Evolutionary conservation across 1,284 basidiomycete species (phyloP), one percentile per base, ranked within the genome.

Genomic region (Omphalotus olearius): DNA sequence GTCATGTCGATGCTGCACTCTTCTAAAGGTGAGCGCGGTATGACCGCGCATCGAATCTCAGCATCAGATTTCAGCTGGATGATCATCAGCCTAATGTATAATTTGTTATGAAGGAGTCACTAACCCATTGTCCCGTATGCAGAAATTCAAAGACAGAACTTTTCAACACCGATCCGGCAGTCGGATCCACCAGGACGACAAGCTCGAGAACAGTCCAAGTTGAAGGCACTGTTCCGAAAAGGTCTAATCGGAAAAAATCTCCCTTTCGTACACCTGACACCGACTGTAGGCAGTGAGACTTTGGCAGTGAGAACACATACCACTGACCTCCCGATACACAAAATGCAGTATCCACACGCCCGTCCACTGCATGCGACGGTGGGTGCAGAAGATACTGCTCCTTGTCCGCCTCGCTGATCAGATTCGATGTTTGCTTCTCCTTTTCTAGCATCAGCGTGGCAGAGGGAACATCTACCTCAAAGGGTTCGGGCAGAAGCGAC

Each of bases 331-430:
- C 53, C 20, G 65, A 60, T 60, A 80, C 80, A 40, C 68, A 67
- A 58, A 85, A 86, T 2, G 65, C 70, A 33, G 80, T 83, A 6
- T 64, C 62, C 0, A 62, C 51, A 17, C 68, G 60, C 13, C 75
- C 73, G 65, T 86, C 83, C 2, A 83, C 80, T 4, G 80, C 81
- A 59, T 68, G 65, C 10, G 79, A 82, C 17, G 73, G 70, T n/a
- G 81, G 65, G 61, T 75, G 66, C 1, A 62, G 56, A 23, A 77
- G 52, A 59, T 80, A 83, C 55, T 71, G 62, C 14, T 59, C 45
- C 42, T 62, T 65, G 23, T 60, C 62, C 20, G 64, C 58, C 46
- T 65, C 60, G 30, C 68, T 69, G n/a, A 82, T 58, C 6, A 54
- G 39, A 14, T 57, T 52, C 3, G 62, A 57, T 52, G 73, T 74